These are phyloP conservation scores for Gentiana straminea DNA, from an alignment of 257 asterid genomes.

Conservation along the genomic window DNA sequence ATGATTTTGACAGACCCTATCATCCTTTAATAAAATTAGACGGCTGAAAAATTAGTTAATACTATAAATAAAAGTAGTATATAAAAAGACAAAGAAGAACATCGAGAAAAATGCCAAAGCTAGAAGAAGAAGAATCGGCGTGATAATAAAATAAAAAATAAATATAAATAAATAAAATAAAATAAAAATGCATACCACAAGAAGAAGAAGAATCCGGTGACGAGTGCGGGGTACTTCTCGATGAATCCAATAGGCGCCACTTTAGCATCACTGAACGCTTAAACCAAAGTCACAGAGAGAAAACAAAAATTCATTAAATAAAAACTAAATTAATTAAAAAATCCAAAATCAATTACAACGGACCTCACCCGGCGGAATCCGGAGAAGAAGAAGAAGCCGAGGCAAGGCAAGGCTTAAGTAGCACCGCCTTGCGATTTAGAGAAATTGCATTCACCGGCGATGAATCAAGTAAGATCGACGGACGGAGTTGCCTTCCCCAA, in stretches of 20 bases:
- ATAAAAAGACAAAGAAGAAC: too few relatives aligned
- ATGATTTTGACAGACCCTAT: too few relatives aligned
- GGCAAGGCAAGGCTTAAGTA: conserved; percentile 51
- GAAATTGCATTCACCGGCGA: conserved; percentile 23
- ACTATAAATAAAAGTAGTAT: too few relatives aligned
- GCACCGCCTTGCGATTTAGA: conserved; percentile 24
- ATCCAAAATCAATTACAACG: conserved; percentile 23
- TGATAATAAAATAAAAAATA: background rate
- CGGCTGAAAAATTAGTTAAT: too few relatives aligned
- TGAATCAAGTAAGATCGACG: conserved; percentile 52
- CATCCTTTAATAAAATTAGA: too few relatives aligned
- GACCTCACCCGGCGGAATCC: conserved; percentile 89
- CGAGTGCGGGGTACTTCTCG: conserved; percentile 58
- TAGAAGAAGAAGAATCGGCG: conserved; percentile 3
- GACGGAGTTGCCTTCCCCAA: conserved; percentile 73
- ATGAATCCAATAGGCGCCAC: conserved; percentile 49
- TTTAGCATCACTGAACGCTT: conserved; percentile 41
- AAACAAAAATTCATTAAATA: conserved; percentile 2
- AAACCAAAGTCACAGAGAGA: conserved; percentile 5
- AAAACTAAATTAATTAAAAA: conserved; percentile 1
- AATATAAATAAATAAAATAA: conserved; percentile 2
- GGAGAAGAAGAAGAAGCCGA: conserved; percentile 72
- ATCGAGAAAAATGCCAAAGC: background rate
- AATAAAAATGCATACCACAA: conserved; percentile 55
- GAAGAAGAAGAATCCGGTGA: conserved; percentile 97